Evolutionary conservation across 768 basidiomycete genomes (phyloP), one percentile per base, ranked within the genome.

Genomic region (Auricularia sp.): DNA sequence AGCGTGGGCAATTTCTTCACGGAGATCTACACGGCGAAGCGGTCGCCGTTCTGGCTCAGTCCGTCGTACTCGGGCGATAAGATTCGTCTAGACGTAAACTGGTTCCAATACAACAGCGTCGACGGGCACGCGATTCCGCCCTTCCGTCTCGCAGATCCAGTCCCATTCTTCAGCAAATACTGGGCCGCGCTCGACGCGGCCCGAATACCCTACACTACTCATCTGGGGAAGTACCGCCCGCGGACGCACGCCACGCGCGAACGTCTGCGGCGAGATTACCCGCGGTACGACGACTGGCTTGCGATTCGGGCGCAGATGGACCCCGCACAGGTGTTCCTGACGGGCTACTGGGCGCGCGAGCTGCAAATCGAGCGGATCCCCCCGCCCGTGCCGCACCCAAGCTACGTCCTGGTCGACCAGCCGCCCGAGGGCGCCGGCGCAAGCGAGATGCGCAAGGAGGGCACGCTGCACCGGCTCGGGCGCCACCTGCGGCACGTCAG

Each of bases 1-100:
- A 33, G 29, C 29, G 56, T 59, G 56, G 56, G 56, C 56, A 59
- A 59, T 29, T 59, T 59, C 56, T 59, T 59, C 56, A 59, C 56
- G 1, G 56, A 59, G 29, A 34, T 59, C 56, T 59, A 59, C 56
- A 59, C 56, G 24, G 56, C 56, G 29, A 59, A 59, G 56, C 24
- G 29, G 29, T n/a, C 16, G 24, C 21, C 24, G 56, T 59, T 59
- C 56, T 59, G 56, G 56, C 29, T 59, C 16, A 59, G 56, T 18
- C 56, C 56, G 13, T 24, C 56, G 7, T 14, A 59, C 29, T 21
- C 24, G 13, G 56, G 56, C 24, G 29, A 59, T 29, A 29, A 35
- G 29, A 24, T 59, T 10, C 56, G 56, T 8, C 29, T 59, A 10
- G 56, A 59, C 56, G 56, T 59, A 10, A 59, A 59, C 56, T 59